Percentiles rank a stretch among this genome's conserved stretches.
Evolutionary conservation across 345 rosid genomes (phyloP).

Genomic region (Citrus medica): DNA sequence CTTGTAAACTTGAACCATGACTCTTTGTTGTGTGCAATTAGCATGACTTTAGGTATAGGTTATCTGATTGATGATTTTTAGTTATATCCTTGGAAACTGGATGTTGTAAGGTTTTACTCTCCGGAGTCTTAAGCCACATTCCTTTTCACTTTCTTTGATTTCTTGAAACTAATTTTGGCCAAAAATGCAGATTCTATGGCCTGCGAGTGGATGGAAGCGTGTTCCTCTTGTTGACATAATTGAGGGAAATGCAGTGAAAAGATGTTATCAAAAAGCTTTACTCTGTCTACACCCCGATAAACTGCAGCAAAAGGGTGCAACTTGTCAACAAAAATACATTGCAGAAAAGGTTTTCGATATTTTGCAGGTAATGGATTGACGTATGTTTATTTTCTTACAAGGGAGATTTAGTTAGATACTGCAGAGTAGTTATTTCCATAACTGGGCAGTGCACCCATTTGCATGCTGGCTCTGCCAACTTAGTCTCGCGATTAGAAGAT

Average conservation of each 20-base stretch:
- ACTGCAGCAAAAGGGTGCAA: constrained; percentile 83
- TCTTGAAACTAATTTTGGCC: background rate
- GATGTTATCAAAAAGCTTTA: constrained; percentile 84
- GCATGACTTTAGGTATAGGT: background rate
- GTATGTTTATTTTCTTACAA: background rate
- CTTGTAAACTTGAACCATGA: background rate
- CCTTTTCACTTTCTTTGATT: background rate
- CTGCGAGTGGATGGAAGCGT: constrained; percentile 83
- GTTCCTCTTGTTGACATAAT: constrained; percentile 85
- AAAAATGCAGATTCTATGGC: constrained; percentile 70
- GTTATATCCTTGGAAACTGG: background rate
- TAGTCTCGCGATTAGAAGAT: background rate
- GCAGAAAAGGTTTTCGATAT: constrained; percentile 79
- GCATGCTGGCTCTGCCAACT: background rate
- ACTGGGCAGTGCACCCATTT: background rate
- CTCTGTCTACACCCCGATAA: constrained; percentile 93
- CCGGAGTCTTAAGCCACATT: no score
- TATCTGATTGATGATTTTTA: background rate
- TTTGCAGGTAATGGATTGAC: constrained; percentile 55
- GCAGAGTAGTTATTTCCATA: background rate
- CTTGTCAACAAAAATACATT: constrained; percentile 59
- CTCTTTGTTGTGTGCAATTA: background rate
- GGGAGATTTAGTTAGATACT: background rate
- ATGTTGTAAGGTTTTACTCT: background rate
- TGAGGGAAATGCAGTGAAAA: constrained; percentile 81